Evolutionary conservation across 305 asterid genomes (phyloP).

Genomic region (Ilex paraguariensis): DNA sequence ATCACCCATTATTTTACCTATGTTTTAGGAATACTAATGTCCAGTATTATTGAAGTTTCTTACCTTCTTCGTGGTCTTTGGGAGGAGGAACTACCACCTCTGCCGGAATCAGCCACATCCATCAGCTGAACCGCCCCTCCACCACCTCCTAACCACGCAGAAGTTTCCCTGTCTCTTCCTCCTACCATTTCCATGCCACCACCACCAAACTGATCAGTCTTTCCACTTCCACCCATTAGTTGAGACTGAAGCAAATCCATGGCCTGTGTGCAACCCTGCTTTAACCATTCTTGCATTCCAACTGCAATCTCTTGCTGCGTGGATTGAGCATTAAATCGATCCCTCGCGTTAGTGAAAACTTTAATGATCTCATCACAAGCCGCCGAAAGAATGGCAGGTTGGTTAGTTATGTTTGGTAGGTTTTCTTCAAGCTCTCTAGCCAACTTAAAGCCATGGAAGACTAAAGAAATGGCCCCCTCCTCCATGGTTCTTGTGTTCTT

Average conservation of each 20-base stretch:
- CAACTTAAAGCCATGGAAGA: constrained; percentile 45
- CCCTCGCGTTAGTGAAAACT: constrained; percentile 38
- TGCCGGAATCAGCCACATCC: constrained; percentile 27
- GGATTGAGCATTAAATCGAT: constrained; percentile 12
- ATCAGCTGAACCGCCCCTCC: constrained; percentile 1
- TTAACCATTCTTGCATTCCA: constrained; percentile 45
- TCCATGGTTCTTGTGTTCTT: constrained; percentile 32
- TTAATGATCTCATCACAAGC: constrained; percentile 51
- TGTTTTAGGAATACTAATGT: no score
- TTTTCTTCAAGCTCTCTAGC: constrained; percentile 50
- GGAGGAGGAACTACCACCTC: constrained; percentile 32
- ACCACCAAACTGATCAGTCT: neutral
- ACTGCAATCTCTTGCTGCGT: constrained; percentile 3
- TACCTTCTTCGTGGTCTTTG: constrained; percentile 56
- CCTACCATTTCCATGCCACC: no score
- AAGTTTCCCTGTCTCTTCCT: no score
- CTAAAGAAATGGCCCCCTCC: constrained; percentile 40
- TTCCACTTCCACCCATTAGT: constrained; percentile 11
- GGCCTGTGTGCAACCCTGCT: constrained; percentile 7
- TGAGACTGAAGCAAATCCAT: constrained; percentile 30
- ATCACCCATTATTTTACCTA: no score
- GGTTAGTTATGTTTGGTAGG: constrained; percentile 33
- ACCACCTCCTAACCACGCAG: no score
- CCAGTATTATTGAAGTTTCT: constrained; percentile 14
- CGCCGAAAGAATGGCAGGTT: constrained; percentile 23